A percentile compares a stretch with the other conserved stretches of the same genome.
Evolutionary conservation across 192 early-diverging fungal species (phyloP).

Genomic region (Cladochytrium replicatum): DNA sequence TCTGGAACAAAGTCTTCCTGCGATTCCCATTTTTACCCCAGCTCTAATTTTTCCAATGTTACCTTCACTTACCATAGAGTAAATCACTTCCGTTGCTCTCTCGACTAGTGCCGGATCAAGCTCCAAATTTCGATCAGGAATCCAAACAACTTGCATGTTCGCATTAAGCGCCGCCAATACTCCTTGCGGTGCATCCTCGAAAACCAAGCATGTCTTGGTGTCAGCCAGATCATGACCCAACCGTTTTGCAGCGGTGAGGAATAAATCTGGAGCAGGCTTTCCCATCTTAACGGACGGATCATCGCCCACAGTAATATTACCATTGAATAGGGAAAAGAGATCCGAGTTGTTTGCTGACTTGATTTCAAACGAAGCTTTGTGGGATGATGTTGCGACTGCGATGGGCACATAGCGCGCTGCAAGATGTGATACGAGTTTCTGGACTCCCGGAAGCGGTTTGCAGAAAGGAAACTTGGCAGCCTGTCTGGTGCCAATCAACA

Average conservation of each 20-base stretch:
- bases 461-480: slow-evolving; percentile 51
- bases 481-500: slow-evolving; percentile 13
- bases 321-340: slow-evolving; percentile 72
- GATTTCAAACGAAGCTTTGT: slow-evolving; percentile 57
- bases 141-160: slow-evolving; percentile 78
- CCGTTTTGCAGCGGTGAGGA: slow-evolving; percentile 58
- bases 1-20: slow-evolving; percentile 34
- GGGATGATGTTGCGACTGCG: slow-evolving; percentile 69
- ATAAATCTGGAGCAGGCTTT: slow-evolving; percentile 90
- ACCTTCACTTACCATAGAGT: background rate
- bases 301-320: slow-evolving; percentile 74
- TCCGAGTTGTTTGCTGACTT: slow-evolving; percentile 62
- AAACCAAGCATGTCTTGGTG: slow-evolving; percentile 55
- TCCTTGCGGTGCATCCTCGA: slow-evolving; percentile 84
- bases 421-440: slow-evolving; percentile 60
- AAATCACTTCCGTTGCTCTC: slow-evolving; percentile 2
- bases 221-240: slow-evolving; percentile 35
- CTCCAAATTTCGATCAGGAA: slow-evolving; percentile 59
- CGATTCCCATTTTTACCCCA: no score
- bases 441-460: slow-evolving; percentile 47
- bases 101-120: background rate
- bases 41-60: slow-evolving; percentile 8
- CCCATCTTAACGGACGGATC: slow-evolving; percentile 64
- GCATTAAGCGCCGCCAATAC: slow-evolving; percentile 74
- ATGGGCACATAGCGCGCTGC: slow-evolving; percentile 66